phyloP scores from a whole-genome alignment of 2,329 filamentous ascomycete species.

The Xylariaceae sp. region DNA sequence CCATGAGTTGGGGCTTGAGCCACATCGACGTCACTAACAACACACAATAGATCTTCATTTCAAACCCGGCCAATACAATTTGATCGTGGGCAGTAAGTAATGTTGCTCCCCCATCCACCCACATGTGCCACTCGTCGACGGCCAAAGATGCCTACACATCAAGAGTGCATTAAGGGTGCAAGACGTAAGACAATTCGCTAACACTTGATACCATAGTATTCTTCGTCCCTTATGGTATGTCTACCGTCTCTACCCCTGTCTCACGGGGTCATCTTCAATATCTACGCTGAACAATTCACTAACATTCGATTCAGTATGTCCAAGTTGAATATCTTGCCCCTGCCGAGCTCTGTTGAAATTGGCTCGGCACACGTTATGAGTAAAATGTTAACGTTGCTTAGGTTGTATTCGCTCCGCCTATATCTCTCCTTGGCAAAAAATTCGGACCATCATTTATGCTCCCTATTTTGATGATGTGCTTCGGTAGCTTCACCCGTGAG shows the following conservation, averaged over 20 bases:
- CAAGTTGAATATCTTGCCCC: background rate
- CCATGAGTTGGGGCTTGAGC: background rate
- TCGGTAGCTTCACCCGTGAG: conserved; percentile 54
- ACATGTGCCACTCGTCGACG: background rate
- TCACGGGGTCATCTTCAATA: background rate
- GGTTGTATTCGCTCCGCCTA: conserved; percentile 61
- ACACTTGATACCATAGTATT: conserved; percentile 12
- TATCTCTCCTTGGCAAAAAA: conserved; percentile 63
- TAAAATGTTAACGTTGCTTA: conserved; percentile 1
- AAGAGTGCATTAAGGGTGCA: too few relatives aligned
- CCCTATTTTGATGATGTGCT: conserved; percentile 59
- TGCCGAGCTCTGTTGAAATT: background rate
- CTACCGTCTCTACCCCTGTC: too few relatives aligned
- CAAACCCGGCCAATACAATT: conserved; percentile 59
- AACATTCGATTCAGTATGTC: conserved; percentile 10
- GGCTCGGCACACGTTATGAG: background rate
- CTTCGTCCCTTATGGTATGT: conserved; percentile 44
- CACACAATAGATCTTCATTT: conserved; percentile 48
- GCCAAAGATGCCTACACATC: background rate
- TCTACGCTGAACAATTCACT: background rate
- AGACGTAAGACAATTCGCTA: background rate
- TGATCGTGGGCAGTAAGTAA: conserved; percentile 48
- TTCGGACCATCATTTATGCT: conserved; percentile 59
- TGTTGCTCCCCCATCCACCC: background rate
- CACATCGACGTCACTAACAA: background rate